These are phyloP conservation scores for Phoma sp. DNA, from an alignment of 2,329 filamentous ascomycete species.

Conservation along the genomic window DNA sequence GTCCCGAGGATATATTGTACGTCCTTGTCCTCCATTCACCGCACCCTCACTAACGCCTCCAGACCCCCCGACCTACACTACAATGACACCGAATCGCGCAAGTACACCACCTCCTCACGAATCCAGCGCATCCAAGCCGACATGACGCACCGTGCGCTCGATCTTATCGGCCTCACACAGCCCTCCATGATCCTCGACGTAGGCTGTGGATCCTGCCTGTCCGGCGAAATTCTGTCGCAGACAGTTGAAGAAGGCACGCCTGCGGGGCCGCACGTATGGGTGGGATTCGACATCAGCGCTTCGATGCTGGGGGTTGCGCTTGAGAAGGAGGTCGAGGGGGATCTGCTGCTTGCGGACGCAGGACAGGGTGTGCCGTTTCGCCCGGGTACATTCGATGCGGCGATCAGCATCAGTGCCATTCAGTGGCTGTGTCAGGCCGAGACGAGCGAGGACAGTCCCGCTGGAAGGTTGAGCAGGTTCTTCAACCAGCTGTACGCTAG, in stretches of 20 bases:
- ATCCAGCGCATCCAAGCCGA: constrained; percentile 94
- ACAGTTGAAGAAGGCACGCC: constrained; percentile 64
- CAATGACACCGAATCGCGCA: constrained; percentile 91
- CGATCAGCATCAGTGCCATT: constrained; percentile 93
- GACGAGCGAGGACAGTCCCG: constrained; percentile 79
- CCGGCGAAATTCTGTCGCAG: constrained; percentile 89
- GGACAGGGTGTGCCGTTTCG: constrained; percentile 95
- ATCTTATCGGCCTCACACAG: constrained; percentile 79
- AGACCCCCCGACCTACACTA: constrained; percentile 97
- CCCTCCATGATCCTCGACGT: constrained; percentile 93
- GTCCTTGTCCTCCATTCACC: constrained; percentile 36
- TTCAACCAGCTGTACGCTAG: constrained; percentile 92
- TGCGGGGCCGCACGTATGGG: constrained; percentile 88
- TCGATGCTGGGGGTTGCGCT: constrained; percentile 98
- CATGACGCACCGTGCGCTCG: constrained; percentile 93
- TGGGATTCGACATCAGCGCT: constrained; percentile 94
- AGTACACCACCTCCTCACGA: constrained; percentile 95
- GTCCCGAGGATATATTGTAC: constrained; percentile 93
- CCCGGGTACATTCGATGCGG: constrained; percentile 90
- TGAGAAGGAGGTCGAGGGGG: constrained; percentile 89
- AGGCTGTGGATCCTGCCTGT: constrained; percentile 94
- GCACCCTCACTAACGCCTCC: constrained; percentile 21
- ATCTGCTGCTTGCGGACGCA: constrained; percentile 92
- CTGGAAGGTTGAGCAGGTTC: constrained; percentile 80
- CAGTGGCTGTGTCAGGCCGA: constrained; percentile 99